A percentile compares a stretch with the other conserved stretches of the same genome.
Conservation (phyloP, 2,329 filamentous ascomycete genomes). For the Beauveria brongniartii region DNA sequence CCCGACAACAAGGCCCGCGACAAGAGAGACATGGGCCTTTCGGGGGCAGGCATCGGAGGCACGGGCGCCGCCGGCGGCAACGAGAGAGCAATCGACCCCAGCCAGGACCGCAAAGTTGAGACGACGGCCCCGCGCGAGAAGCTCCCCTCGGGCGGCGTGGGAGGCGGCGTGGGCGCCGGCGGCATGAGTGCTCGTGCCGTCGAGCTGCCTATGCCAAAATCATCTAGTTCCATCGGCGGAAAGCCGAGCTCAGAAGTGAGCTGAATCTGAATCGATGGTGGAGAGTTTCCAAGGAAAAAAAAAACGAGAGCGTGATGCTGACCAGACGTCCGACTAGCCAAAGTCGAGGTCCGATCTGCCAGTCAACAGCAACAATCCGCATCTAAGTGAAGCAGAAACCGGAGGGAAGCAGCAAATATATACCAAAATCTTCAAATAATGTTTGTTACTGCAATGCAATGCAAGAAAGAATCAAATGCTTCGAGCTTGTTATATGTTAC, state of each 20-base stretch:
- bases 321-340: background rate
- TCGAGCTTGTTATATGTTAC: background rate
- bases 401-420: background rate
- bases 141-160: conserved; percentile 25
- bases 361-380: background rate
- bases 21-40: background rate
- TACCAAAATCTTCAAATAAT: background rate
- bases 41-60: background rate
- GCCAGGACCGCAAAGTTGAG: conserved; percentile 13
- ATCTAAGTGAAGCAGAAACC: background rate
- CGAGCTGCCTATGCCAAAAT: conserved; percentile 13
- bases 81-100: conserved; percentile 4
- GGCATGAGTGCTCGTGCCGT: conserved; percentile 21
- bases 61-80: background rate
- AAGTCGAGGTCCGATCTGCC: background rate
- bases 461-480: background rate
- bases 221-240: background rate
- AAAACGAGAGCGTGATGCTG: background rate
- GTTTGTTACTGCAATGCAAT: background rate
- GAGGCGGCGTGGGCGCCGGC: conserved; percentile 24
- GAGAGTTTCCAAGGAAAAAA: background rate
- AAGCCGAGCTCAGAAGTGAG: background rate
- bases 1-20: background rate
- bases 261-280: too few species aligned
- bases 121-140: conserved; percentile 22